These are phyloP conservation scores for Hypoxylon intermedium DNA, from an alignment of 495 filamentous ascomycete genomes.

Conservation along the genomic window DNA sequence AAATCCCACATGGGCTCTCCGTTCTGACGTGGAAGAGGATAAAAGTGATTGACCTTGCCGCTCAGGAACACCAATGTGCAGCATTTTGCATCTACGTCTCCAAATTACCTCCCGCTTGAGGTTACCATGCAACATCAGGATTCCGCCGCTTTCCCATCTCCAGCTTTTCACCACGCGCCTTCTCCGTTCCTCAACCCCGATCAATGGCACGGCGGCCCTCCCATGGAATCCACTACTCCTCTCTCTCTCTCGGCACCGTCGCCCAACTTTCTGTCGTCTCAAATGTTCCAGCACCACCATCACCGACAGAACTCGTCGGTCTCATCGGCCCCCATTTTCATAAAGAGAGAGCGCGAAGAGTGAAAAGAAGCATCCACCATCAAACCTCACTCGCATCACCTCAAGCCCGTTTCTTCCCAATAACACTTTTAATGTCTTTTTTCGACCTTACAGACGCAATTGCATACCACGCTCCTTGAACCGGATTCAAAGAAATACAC, in stretches of 20 bases:
- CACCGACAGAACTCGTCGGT: constrained; percentile 42
- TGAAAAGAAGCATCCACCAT: constrained; percentile 6
- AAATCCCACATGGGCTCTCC: constrained; percentile 45
- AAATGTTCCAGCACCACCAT: constrained; percentile 32
- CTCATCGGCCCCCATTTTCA: constrained; percentile 39
- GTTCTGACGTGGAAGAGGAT: constrained; percentile 42
- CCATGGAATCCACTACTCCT: constrained; percentile 47
- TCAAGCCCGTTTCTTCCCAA: constrained; percentile 23
- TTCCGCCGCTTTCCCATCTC: constrained; percentile 32
- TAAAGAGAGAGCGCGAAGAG: constrained; percentile 40
- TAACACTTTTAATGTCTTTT: constrained; percentile 31
- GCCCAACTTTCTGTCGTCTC: constrained; percentile 33
- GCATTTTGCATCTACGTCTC: constrained; percentile 41
- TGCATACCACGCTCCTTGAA: constrained; percentile 57
- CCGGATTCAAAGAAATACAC: constrained; percentile 46
- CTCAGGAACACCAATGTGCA: constrained; percentile 53
- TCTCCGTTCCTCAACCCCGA: constrained; percentile 52
- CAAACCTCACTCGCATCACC: constrained; percentile 5
- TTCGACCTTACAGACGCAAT: constrained; percentile 54
- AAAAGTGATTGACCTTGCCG: constrained; percentile 57
- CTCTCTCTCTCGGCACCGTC: constrained; percentile 39
- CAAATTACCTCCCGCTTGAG: constrained; percentile 46
- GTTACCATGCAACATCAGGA: constrained; percentile 36
- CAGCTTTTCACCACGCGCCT: constrained; percentile 33
- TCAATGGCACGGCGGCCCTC: constrained; percentile 42